Percentiles rank a stretch among this genome's conserved stretches.
phyloP scores from a whole-genome alignment of 1,139 yeast species.

The Blastobotrys petasosporus region DNA sequence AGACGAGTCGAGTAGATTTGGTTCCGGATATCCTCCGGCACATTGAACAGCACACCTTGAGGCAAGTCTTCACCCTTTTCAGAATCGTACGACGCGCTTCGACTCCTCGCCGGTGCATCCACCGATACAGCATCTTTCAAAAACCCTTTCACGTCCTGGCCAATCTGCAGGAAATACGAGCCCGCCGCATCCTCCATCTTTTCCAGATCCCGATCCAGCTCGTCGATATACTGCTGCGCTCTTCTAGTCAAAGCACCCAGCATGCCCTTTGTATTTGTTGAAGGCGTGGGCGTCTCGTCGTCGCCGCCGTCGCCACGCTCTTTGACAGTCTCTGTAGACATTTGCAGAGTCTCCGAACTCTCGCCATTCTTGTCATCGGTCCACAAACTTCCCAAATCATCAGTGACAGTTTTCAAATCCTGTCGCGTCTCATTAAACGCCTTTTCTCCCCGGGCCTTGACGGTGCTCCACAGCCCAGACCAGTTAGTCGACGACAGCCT shows the following conservation, averaged over 20 bases:
- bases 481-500: conserved; percentile 33
- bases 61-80: conserved; percentile 34
- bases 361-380: conserved; percentile 6
- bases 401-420: conserved; percentile 27
- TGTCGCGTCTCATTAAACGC: conserved; percentile 40
- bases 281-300: neutral
- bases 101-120: conserved; percentile 27
- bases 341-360: conserved; percentile 3
- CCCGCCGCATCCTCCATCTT: conserved; percentile 61
- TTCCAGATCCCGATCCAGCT: conserved; percentile 62
- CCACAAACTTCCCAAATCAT: conserved; percentile 28
- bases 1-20: conserved; percentile 46
- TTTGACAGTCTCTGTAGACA: conserved; percentile 17
- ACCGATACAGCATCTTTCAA: conserved; percentile 49
- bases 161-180: conserved; percentile 49
- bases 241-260: conserved; percentile 36
- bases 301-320: conserved; percentile 6
- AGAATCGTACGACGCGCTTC: conserved; percentile 20
- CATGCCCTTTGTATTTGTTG: conserved; percentile 21
- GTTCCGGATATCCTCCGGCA: conserved; percentile 35
- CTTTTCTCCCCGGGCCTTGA: conserved; percentile 36
- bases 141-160: conserved; percentile 43
- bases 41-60: conserved; percentile 40
- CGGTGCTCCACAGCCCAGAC: conserved; percentile 35
- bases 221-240: conserved; percentile 57